Percentiles rank a stretch among this genome's conserved stretches.
phyloP scores from a whole-genome alignment of 169 alveolate species.

The Cryptosporidium ubiquitum region DNA sequence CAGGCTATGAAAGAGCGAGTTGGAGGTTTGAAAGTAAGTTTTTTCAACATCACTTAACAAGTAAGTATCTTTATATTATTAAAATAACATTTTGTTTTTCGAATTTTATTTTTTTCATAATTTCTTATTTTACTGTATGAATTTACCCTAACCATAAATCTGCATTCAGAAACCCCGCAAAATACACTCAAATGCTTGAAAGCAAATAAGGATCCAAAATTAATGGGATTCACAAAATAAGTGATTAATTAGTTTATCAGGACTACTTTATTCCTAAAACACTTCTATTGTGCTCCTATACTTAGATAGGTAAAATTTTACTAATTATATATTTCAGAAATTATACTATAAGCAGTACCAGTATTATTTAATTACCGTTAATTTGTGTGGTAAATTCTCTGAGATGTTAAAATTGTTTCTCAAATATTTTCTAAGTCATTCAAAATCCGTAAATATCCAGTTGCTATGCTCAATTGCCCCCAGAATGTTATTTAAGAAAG shows the following conservation, averaged over 20 bases:
- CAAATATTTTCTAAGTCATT: not conserved
- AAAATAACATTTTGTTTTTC: not conserved
- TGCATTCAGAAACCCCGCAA: not conserved
- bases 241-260: not conserved
- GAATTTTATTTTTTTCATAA: not conserved
- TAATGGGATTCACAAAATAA: not conserved
- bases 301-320: not conserved
- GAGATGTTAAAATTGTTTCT: not conserved
- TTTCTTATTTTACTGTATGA: not conserved
- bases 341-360: not conserved
- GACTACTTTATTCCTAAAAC: not conserved
- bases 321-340: not conserved
- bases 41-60: slow-evolving; percentile 13
- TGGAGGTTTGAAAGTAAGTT: slow-evolving; percentile 33
- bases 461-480: slow-evolving; percentile 10
- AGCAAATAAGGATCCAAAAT: not conserved
- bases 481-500: not conserved
- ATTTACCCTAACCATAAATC: not conserved
- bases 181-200: not conserved
- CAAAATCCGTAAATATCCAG: slow-evolving; percentile 2
- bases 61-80: not conserved
- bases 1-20: slow-evolving; percentile 39
- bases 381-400: not conserved
- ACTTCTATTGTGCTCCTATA: not conserved
- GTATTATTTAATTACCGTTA: not conserved